Base-by-base conservation (phyloP, 106 monocot species). In the Acanthochlamys bracteata region DNA sequence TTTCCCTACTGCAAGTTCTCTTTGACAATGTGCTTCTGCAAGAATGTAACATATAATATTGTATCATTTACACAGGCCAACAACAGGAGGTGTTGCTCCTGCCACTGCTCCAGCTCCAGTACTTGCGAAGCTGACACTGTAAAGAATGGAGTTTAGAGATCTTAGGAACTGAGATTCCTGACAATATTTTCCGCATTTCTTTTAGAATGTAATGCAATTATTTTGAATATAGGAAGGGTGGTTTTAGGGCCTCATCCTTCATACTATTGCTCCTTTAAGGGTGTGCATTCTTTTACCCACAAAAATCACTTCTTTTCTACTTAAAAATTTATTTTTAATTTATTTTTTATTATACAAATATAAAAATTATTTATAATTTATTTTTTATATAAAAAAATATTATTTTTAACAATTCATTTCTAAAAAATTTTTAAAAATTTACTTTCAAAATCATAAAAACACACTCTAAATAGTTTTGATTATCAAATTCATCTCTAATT, bases 21-120 rank as follows among this genome's bases (percentile, higher is more conserved):
- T 49, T 49, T 49, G 12, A 49, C 2, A 49, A 4, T 49, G 10
- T 33, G 49, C 49, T 49, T 4, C 49, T 33, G 6, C 33, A 33
- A 3, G 33, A 33, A 49, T 49, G 49, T 17, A 49, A 49, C 43
- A 9, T 49, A 49, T 49, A 17, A 45, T 7, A n/a, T 24, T 45
- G 22, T 42, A 0, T 24, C 4, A 42, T 23, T n/a, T 58, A 4
- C 11, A 13, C 57, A 68, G 68, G 57, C 68, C 68, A 25, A 68
- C 68, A 16, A 68, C 68, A 10, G 68, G 68, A 42, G 68, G 68
- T 3, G 58, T 68, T 58, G 41, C 57, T 58, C 68, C 68, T 53
- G 66, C 54, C 1, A 16, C 53, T 20, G 52, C 47, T 13, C 51
- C 65, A 41, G 26, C 61, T 16, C 61, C 61, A 40, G 42, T 43